Base-by-base conservation (phyloP, 345 rosid species). In the Chamaenerion angustifolium region DNA sequence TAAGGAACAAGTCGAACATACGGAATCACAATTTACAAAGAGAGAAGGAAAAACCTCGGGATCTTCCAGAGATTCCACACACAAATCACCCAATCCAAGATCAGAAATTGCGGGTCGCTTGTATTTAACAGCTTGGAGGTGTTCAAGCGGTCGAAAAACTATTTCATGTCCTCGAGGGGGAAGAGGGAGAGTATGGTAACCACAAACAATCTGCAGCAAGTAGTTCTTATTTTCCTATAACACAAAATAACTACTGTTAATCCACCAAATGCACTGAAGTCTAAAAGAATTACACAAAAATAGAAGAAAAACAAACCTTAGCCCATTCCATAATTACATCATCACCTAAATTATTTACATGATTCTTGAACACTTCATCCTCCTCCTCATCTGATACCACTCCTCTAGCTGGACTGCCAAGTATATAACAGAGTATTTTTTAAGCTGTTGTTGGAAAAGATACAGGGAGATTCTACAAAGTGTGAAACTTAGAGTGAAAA, bases 341-440 rank as follows among this genome's bases (percentile, higher is more conserved):
- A 74, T 76, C 85, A 45, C 78, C 83, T 45, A 76, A 71, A 60
- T 78, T 81, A 43, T 59, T 82, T 62, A 69, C 83, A 46, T 56
- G 25, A 63, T 66, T 75, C 0, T 85, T 16, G 58, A 75, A 75
- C 37, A 69, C 51, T 18, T 77, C 83, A 12, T 90, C 87, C 25
- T 78, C 87, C 46, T 75, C 83, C 45, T 87, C 98, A 51, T 83
- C 93, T 16, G 82, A 82, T 54, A 57, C 62, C 57, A 69, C 61
- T 66, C 85, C 84, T 82, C 73, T 82, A 70, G 71, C 87, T 82
- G 96, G 79, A 75, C 98, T 92, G 98, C 83, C 92, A 80, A 80
- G 68, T 63, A 74, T 58, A 77, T 18, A 40, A 68, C 37, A 69
- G 60, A 52, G 61, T 55, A 71, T 70, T 50, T 66, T 58, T 66